Evolutionary conservation across 257 asterid species (phyloP).

Genomic region (Striga asiatica): DNA sequence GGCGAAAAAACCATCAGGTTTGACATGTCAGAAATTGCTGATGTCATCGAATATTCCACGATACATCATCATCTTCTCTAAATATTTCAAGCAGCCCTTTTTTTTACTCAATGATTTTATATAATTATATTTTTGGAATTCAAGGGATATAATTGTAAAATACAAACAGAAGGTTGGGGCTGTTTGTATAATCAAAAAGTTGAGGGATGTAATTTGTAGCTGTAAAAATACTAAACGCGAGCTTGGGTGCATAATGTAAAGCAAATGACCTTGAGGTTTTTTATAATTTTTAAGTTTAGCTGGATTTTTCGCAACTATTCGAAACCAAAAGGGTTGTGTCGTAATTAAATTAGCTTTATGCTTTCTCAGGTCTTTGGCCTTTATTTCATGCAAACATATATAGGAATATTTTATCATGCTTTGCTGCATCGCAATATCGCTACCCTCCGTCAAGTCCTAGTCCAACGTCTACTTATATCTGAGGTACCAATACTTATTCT

Average conservation of each 20-base stretch:
- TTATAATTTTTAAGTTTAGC: too few relatives aligned
- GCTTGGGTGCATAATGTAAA: too few relatives aligned
- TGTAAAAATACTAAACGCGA: too few relatives aligned
- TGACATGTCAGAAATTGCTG: background rate
- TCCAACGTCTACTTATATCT: conserved; percentile 73
- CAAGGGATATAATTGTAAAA: too few relatives aligned
- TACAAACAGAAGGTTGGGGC: too few relatives aligned
- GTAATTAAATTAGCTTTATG: background rate
- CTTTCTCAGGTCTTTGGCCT: conserved; percentile 79
- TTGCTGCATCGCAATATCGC: conserved; percentile 75
- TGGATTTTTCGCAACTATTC: too few relatives aligned
- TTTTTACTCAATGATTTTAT: too few relatives aligned
- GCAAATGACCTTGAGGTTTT: background rate
- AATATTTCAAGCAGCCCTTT: too few relatives aligned
- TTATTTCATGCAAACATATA: conserved; percentile 92
- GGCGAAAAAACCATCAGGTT: too few relatives aligned
- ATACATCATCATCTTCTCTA: too few relatives aligned
- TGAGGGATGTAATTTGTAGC: background rate
- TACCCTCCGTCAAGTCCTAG: conserved; percentile 79
- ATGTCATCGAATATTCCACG: background rate
- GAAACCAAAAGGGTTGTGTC: too few relatives aligned
- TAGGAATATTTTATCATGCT: conserved; percentile 89
- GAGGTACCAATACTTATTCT: conserved; percentile 47
- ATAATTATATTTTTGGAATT: too few relatives aligned
- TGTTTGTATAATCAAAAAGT: background rate